A percentile compares a stretch with the other conserved stretches of the same genome.
Conservation (phyloP, 352 stramenopile species). For the Phytophthora pini region DNA sequence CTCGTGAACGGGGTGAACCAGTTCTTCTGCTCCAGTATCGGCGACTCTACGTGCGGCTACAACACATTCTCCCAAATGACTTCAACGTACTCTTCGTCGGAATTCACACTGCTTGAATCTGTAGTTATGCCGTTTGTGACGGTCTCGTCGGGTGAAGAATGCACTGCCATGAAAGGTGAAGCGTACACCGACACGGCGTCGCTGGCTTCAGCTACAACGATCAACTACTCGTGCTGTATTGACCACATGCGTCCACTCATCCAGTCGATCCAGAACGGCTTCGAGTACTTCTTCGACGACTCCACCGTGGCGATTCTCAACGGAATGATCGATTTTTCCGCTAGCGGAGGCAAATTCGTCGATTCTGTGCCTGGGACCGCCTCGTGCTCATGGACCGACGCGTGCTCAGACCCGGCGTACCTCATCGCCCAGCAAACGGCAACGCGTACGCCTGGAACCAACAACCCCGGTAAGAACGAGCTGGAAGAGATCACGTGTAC, state of each 20-base stretch:
- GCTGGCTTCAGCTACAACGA: conserved; percentile 35
- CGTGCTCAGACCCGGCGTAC: conserved; percentile 42
- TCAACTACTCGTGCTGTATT: conserved; percentile 57
- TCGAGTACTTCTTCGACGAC: conserved; percentile 50
- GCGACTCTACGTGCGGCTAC: conserved; percentile 41
- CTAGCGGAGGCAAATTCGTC: conserved; percentile 40
- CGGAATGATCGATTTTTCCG: conserved; percentile 52
- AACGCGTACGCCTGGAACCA: conserved; percentile 40
- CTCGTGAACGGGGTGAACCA: conserved; percentile 54
- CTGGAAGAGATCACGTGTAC: conserved; percentile 43
- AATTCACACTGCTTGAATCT: conserved; percentile 52
- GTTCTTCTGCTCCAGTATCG: conserved; percentile 51
- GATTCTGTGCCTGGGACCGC: conserved; percentile 42
- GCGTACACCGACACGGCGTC: conserved; percentile 52
- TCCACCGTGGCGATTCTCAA: conserved; percentile 49
- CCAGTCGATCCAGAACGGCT: conserved; percentile 41
- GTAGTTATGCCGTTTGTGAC: conserved; percentile 59
- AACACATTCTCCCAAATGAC: conserved; percentile 55
- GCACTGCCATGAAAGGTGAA: conserved; percentile 43
- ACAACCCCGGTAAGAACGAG: conserved; percentile 49
- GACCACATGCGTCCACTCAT: conserved; percentile 50
- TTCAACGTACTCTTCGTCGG: conserved; percentile 39
- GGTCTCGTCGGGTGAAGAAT: conserved; percentile 41
- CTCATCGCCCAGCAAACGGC: conserved; percentile 39
- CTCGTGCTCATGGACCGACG: conserved; percentile 43